Percentiles rank a stretch among this genome's conserved stretches.
These are phyloP conservation scores for Collybia sordida DNA, from an alignment of 768 basidiomycete species.

Conservation along the genomic window DNA sequence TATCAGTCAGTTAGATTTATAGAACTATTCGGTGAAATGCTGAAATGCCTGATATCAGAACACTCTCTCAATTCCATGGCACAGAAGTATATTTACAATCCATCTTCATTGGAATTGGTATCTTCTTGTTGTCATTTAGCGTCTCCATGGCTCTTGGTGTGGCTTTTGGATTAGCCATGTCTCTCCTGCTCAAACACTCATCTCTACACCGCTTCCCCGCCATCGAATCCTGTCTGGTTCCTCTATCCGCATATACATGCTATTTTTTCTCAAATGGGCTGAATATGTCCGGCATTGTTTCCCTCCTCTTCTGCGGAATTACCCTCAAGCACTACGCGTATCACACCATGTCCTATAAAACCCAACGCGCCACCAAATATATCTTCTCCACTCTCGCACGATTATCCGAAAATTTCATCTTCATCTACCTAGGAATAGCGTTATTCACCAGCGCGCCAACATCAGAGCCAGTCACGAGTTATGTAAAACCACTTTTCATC, in stretches of 20 bases:
- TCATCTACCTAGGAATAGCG: constrained; percentile 96
- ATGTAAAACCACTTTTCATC: constrained; percentile 96
- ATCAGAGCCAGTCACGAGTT: constrained; percentile 72
- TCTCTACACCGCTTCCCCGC: constrained; percentile 83
- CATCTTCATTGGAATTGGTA: constrained; percentile 94
- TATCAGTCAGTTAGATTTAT: constrained; percentile 79
- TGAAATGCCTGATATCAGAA: constrained; percentile 45
- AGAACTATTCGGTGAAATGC: neutral
- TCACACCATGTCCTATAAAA: constrained; percentile 96
- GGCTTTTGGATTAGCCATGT: constrained; percentile 86
- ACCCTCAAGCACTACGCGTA: constrained; percentile 99
- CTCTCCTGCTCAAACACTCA: constrained; percentile 92
- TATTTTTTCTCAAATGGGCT: constrained; percentile 99
- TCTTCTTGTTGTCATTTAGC: constrained; percentile 94
- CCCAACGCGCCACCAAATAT: constrained; percentile 93
- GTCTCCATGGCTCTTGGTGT: constrained; percentile 95
- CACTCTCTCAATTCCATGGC: constrained; percentile 89
- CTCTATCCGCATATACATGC: constrained; percentile 92
- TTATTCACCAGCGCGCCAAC: constrained; percentile 91
- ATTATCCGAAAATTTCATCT: constrained; percentile 98
- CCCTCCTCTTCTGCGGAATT: constrained; percentile 96
- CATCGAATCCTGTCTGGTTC: constrained; percentile 96
- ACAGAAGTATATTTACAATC: constrained; percentile 83
- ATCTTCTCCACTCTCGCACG: constrained; percentile 94
- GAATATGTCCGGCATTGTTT: constrained; percentile 95